Evolutionary conservation across 2,329 filamentous ascomycete species (phyloP), one percentile per base, ranked within the genome.

Genomic region (Ilyonectria mors-panacis): DNA sequence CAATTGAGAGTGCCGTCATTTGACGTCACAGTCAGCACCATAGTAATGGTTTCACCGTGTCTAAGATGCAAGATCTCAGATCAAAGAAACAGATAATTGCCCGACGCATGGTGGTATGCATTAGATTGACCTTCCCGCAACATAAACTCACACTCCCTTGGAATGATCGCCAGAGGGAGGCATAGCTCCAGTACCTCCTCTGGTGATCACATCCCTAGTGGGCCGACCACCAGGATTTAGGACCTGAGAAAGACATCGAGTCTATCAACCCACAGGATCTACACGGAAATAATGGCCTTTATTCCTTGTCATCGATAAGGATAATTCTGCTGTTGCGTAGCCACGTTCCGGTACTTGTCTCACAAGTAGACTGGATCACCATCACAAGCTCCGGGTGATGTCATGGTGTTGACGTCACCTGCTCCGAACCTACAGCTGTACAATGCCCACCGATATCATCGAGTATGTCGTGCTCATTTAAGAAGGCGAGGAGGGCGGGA

Each of bases 401-500:
- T 53, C 50, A 37, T 53, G n/a, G n/a, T 10, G n/a, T 53, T 53
- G 50, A 53, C 50, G 50, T 53, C 50, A 53, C 50, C 30, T 6
- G 15, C 48, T 33, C 17, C 8, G 9, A n/a, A 33, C 26, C 28
- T 33, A 9, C 17, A 19, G 48, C 15, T n/a, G 47, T n/a, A n/a
- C 15, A 30, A 35, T 23, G 19, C 19, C 50, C 28, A 53, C 48
- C 17, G 28, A n/a, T 10, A 35, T 33, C 28, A 10, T 9, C 4
- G 17, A 19, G 23, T 10, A 33, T 10, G 42, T 17, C 61, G 47
- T 50, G 26, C n/a, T 59, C 19, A 13, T 26, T 23, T 35, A 51
- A 58, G 33, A 64, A 47, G 35, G 8, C 7, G 26, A n/a, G 26
- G 45, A 45, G 61, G 54, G 54, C 45, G 54, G 54, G 19, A 53